Evolutionary conservation across 75 land plant genomes (phyloP).

Genomic region (Sequoia sempervirens): DNA sequence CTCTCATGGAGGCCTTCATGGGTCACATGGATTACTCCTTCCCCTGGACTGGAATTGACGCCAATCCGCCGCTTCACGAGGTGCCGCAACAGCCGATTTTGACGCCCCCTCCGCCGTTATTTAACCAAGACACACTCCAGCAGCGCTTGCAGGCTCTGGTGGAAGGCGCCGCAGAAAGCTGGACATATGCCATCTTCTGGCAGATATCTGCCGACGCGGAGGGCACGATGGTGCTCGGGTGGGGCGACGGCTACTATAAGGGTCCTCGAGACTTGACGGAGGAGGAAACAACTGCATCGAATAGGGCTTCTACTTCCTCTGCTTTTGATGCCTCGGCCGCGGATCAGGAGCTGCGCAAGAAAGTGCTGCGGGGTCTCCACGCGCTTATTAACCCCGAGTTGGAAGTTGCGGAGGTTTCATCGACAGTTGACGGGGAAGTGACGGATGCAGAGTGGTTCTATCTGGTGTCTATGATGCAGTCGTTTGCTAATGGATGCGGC

Average conservation of each 20-base stretch:
- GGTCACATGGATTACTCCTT: background rate
- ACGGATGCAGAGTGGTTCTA: constrained; percentile 74
- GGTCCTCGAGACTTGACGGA: constrained; percentile 9
- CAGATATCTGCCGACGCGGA: constrained; percentile 8
- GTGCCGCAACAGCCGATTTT: background rate
- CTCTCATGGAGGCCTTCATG: constrained; percentile 30
- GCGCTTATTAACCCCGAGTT: background rate
- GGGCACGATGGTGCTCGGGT: background rate
- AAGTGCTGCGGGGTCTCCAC: constrained; percentile 6
- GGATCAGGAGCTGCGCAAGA: constrained; percentile 24
- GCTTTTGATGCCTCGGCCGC: background rate
- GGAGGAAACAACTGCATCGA: background rate
- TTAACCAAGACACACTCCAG: constrained; percentile 76
- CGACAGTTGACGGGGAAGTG: constrained; percentile 4
- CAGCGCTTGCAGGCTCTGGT: constrained; percentile 66
- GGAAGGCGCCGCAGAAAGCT: constrained; percentile 53
- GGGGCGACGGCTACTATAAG: constrained; percentile 37
- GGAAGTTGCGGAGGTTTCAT: constrained; percentile 18
- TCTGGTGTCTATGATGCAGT: constrained; percentile 86
- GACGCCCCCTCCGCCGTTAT: constrained; percentile 1
- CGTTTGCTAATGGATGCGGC: constrained; percentile 57
- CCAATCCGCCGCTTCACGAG: background rate
- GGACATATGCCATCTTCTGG: constrained; percentile 51
- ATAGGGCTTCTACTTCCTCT: background rate
- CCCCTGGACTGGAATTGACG: constrained; percentile 7